phyloP scores from a whole-genome alignment of 257 asterid genomes.

The Mentha longifolia region DNA sequence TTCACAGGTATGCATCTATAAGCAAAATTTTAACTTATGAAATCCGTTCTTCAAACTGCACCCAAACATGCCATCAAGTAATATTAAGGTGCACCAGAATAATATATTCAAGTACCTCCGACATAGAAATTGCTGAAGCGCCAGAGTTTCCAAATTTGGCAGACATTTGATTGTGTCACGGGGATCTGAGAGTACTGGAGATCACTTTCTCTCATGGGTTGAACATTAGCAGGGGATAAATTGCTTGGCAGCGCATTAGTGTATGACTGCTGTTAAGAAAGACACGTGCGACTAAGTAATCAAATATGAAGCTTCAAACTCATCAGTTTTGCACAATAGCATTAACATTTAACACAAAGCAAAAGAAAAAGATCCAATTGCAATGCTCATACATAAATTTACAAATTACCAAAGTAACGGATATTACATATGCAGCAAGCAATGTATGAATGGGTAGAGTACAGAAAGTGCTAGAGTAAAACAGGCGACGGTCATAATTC shows the following conservation, averaged over 20 bases:
- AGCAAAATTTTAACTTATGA: not conserved
- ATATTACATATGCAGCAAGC: not conserved
- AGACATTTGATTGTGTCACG: slow-evolving; percentile 61
- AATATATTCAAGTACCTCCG: slow-evolving; percentile 76
- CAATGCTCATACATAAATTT: not conserved
- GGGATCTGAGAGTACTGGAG: slow-evolving; percentile 76
- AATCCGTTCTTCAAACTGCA: not conserved
- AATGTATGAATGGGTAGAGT: not conserved
- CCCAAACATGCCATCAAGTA: not conserved
- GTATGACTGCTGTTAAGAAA: slow-evolving; percentile 58
- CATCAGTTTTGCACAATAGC: not conserved
- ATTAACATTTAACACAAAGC: not conserved
- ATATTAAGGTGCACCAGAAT: slow-evolving; percentile 21
- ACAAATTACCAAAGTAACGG: not conserved
- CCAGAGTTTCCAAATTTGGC: slow-evolving; percentile 63
- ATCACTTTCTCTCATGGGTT: slow-evolving; percentile 76
- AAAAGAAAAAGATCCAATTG: not conserved
- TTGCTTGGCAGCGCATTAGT: slow-evolving; percentile 71
- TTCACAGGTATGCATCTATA: too few relatives aligned
- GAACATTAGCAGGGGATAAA: slow-evolving; percentile 60
- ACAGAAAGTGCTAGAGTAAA: too few relatives aligned
- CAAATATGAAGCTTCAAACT: too few relatives aligned
- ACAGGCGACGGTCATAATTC: not conserved
- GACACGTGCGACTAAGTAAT: slow-evolving; percentile 27
- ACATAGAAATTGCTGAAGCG: slow-evolving; percentile 71